Evolutionary conservation across 169 alveolate species (phyloP).

Genomic region (Plasmodium knowlesi): DNA sequence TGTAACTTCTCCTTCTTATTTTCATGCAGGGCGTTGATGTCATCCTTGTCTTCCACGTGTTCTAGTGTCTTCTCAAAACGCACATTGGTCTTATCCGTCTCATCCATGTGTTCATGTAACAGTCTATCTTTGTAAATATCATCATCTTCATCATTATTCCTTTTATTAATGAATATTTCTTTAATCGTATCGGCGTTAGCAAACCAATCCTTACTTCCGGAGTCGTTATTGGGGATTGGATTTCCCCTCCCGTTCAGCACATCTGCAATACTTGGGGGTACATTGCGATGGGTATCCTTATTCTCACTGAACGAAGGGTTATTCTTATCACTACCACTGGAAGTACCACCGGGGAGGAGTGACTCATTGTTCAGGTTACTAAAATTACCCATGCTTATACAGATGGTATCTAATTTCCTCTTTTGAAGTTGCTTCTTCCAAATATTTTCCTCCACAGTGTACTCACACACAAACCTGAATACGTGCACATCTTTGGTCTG

Average conservation of each 20-base stretch:
- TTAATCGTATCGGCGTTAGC: constrained; percentile 50
- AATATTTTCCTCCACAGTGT: constrained; percentile 98
- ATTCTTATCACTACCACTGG: not conserved
- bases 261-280: not conserved
- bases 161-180: constrained; percentile 44
- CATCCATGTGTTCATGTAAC: constrained; percentile 40
- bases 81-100: constrained; percentile 14
- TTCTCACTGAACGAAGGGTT: not conserved
- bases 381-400: constrained; percentile 97
- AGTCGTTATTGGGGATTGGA: not conserved
- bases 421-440: constrained; percentile 97
- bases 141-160: constrained; percentile 63
- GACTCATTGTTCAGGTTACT: not conserved
- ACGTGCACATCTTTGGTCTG: constrained; percentile 98
- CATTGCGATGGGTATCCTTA: not conserved
- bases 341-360: not conserved
- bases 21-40: constrained; percentile 84
- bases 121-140: constrained; percentile 51
- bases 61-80: constrained; percentile 88
- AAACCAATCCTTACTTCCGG: constrained; percentile 38
- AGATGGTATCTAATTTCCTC: constrained; percentile 96
- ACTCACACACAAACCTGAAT: constrained; percentile 95
- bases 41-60: constrained; percentile 90
- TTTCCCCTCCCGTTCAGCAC: not conserved
- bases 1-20: constrained; percentile 80